Evolutionary conservation across 305 asterid species (phyloP).

Genomic region (Solanum chacoense): DNA sequence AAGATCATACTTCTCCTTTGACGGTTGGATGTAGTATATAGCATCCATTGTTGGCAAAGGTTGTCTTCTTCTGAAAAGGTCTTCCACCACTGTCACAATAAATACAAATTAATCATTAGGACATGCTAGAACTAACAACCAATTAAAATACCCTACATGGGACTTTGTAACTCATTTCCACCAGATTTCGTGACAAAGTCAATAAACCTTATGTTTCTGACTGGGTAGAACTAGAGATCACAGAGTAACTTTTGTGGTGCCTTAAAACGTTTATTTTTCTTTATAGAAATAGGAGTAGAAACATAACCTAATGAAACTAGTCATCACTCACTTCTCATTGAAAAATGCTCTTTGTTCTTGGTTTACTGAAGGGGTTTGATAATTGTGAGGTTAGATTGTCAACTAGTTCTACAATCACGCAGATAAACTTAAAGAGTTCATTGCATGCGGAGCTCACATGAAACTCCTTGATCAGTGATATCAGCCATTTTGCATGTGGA

Average conservation of each 20-base stretch:
- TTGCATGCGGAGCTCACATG: constrained; percentile 47
- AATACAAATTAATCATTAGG: background rate
- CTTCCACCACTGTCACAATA: constrained; percentile 83
- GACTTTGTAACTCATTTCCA: background rate
- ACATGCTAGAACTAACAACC: background rate
- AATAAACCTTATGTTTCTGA: background rate
- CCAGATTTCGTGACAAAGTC: background rate
- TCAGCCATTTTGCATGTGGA: constrained; percentile 96
- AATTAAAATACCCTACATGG: background rate
- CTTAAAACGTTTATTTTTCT: background rate
- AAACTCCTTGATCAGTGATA: constrained; percentile 91
- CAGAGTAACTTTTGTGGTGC: background rate
- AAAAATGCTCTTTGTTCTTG: background rate
- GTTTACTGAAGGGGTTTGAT: background rate
- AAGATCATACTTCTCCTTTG: constrained; percentile 73
- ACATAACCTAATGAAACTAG: background rate
- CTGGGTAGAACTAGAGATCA: background rate
- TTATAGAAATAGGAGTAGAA: background rate
- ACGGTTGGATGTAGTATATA: constrained; percentile 86
- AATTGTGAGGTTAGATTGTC: background rate
- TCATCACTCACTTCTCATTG: background rate
- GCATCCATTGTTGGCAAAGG: constrained; percentile 97
- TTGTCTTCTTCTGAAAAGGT: constrained; percentile 84
- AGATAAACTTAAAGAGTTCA: background rate
- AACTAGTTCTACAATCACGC: background rate